A percentile compares a stretch with the other conserved stretches of the same genome.
Conservation (phyloP, 2,329 filamentous ascomycete genomes). For the Chalara sp. region DNA sequence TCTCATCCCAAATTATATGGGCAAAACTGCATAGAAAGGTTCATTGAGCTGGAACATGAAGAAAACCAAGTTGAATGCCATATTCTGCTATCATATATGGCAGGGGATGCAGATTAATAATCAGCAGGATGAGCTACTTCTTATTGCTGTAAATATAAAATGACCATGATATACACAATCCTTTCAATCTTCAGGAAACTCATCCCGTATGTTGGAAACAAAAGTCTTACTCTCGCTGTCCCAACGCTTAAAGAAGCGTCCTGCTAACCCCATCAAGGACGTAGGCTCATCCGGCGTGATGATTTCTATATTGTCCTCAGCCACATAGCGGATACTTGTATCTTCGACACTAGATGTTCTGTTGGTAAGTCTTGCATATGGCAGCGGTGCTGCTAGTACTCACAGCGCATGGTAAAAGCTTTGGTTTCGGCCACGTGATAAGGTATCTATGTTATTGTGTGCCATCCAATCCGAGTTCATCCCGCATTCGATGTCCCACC, state of each 20-base stretch:
- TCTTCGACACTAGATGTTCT: conserved; percentile 51
- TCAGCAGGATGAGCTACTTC: no score
- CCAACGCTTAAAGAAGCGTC: conserved; percentile 85
- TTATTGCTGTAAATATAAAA: no score
- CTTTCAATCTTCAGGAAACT: conserved; percentile 75
- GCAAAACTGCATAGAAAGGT: no score
- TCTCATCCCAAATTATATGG: no score
- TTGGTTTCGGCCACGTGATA: conserved; percentile 54
- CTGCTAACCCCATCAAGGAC: conserved; percentile 64
- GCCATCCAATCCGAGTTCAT: conserved; percentile 53
- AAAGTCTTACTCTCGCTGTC: conserved; percentile 61
- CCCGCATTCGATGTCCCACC: conserved; percentile 63
- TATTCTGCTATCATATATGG: no score
- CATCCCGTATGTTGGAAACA: conserved; percentile 74
- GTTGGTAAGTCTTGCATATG: conserved; percentile 14
- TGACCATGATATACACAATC: neutral
- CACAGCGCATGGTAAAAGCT: conserved; percentile 85
- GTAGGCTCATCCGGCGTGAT: conserved; percentile 45
- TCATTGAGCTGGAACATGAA: no score
- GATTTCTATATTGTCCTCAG: conserved; percentile 74
- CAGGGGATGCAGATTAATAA: no score
- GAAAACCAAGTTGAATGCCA: no score
- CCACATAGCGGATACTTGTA: conserved; percentile 64
- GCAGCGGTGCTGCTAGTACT: conserved; percentile 33
- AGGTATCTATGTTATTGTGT: conserved; percentile 54